Percentiles rank a stretch among this genome's conserved stretches.
phyloP scores from a whole-genome alignment of 495 filamentous ascomycete genomes.

The Xylaria castorea region DNA sequence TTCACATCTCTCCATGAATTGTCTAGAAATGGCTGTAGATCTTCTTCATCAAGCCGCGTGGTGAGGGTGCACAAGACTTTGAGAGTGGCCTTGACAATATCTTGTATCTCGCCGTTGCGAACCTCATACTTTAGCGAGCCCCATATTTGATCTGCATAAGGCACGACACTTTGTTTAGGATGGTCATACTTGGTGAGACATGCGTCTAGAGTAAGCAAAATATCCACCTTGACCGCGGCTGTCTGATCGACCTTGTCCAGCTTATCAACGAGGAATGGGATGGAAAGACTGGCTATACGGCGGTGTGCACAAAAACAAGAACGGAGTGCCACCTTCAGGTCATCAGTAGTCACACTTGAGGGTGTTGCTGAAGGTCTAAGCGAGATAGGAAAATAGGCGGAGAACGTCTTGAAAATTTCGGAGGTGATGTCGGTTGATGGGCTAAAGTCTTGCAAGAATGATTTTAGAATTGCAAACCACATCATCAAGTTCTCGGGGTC shows the following conservation, averaged over 20 bases:
- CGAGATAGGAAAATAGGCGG: constrained; percentile 61
- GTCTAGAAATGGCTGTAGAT: constrained; percentile 47
- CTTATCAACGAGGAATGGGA: constrained; percentile 55
- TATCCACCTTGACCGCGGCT: constrained; percentile 60
- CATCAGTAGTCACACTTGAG: constrained; percentile 54
- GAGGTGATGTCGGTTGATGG: constrained; percentile 49
- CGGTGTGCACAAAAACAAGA: constrained; percentile 55
- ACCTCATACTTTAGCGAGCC: constrained; percentile 63
- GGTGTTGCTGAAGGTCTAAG: constrained; percentile 50
- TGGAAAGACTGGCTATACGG: constrained; percentile 45
- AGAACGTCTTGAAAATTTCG: constrained; percentile 55
- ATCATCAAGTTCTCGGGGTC: constrained; percentile 56
- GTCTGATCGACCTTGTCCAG: constrained; percentile 59
- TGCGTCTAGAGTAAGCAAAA: constrained; percentile 55
- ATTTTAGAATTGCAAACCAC: constrained; percentile 53
- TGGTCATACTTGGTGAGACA: constrained; percentile 53
- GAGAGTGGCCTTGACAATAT: constrained; percentile 55
- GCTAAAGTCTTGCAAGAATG: constrained; percentile 48
- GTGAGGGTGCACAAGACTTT: constrained; percentile 54
- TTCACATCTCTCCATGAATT: constrained; percentile 50
- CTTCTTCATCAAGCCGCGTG: constrained; percentile 40
- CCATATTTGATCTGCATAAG: constrained; percentile 56
- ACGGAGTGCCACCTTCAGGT: constrained; percentile 54
- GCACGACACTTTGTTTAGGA: constrained; percentile 47
- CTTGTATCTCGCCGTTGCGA: constrained; percentile 60